A percentile compares a stretch with the other conserved stretches of the same genome.
phyloP scores from a whole-genome alignment of 805 yeast species.

The Metschnikowia cerradonensis region DNA sequence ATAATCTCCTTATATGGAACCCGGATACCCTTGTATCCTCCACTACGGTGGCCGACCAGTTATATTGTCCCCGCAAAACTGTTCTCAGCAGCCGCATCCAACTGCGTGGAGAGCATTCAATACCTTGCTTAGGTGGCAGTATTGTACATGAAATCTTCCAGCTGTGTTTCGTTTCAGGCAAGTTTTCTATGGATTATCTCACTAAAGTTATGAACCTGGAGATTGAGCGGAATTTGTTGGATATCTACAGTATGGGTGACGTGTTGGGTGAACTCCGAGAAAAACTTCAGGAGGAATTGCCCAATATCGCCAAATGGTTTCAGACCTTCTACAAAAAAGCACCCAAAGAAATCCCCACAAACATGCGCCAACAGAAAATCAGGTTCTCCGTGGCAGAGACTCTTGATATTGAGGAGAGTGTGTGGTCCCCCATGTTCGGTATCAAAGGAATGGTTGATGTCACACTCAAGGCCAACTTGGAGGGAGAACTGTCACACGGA shows the following conservation, averaged over 20 bases:
- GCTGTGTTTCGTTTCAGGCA: slow-evolving; percentile 40
- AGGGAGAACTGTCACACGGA: slow-evolving; percentile 32
- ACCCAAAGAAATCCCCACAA: slow-evolving; percentile 24
- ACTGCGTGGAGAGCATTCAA: slow-evolving; percentile 59
- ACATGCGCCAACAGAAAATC: slow-evolving; percentile 27
- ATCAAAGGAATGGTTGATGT: slow-evolving; percentile 87
- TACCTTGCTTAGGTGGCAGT: slow-evolving; percentile 74
- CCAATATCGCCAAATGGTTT: slow-evolving; percentile 53
- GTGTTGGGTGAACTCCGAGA: slow-evolving; percentile 41
- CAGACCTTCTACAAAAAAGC: slow-evolving; percentile 36
- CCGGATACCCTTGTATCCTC: slow-evolving; percentile 84
- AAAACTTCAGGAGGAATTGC: slow-evolving; percentile 45
- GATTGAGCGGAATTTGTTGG: slow-evolving; percentile 43
- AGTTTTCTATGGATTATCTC: slow-evolving; percentile 39
- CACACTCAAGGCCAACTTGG: slow-evolving; percentile 60
- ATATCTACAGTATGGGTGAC: slow-evolving; percentile 54
- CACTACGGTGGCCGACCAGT: slow-evolving; percentile 73
- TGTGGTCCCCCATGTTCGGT: slow-evolving; percentile 90
- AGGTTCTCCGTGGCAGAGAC: slow-evolving; percentile 57
- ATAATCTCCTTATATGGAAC: slow-evolving; percentile 67
- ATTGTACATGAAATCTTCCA: slow-evolving; percentile 79
- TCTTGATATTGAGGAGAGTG: slow-evolving; percentile 82
- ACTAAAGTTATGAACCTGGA: slow-evolving; percentile 33
- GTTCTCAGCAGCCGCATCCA: slow-evolving; percentile 54
- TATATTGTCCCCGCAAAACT: slow-evolving; percentile 69